Percentiles rank a stretch among this genome's conserved stretches.
Evolutionary conservation across 176 grass and related monocot species (phyloP).

Genomic region (Eleusine indica): DNA sequence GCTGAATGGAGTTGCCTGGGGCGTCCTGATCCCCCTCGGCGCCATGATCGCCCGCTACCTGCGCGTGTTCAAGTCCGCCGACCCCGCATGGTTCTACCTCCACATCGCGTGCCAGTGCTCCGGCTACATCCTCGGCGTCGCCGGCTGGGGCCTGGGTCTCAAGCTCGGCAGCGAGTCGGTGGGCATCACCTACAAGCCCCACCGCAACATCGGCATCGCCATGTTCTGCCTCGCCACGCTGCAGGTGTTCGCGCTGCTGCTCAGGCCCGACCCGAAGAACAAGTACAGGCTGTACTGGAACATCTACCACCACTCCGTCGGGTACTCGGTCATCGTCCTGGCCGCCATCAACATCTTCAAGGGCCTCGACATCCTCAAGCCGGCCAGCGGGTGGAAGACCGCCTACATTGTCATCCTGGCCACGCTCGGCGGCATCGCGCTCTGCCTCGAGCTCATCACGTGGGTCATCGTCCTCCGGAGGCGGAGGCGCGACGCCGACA

Average conservation of each 20-base stretch:
- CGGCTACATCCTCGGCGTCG: slow-evolving; percentile 79
- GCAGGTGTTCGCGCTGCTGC: slow-evolving; percentile 85
- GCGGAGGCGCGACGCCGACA: slow-evolving; percentile 36
- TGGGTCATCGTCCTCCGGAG: slow-evolving; percentile 69
- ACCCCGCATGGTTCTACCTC: slow-evolving; percentile 92
- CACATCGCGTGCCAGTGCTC: slow-evolving; percentile 86
- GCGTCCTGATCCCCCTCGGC: slow-evolving; percentile 76
- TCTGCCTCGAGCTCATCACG: slow-evolving; percentile 75
- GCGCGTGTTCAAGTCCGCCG: slow-evolving; percentile 72
- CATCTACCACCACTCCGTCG: slow-evolving; percentile 75
- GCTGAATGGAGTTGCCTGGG: slow-evolving; percentile 77
- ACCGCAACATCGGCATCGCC: slow-evolving; percentile 77
- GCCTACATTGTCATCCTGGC: slow-evolving; percentile 73
- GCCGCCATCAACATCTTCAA: slow-evolving; percentile 84
- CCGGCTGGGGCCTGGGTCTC: slow-evolving; percentile 85
- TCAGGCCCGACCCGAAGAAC: slow-evolving; percentile 88
- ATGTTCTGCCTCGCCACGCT: slow-evolving; percentile 85
- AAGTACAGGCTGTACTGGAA: slow-evolving; percentile 96
- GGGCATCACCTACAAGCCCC: slow-evolving; percentile 50
- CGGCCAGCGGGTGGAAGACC: slow-evolving; percentile 66
- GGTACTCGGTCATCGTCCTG: slow-evolving; percentile 71
- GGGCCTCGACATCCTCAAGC: slow-evolving; percentile 78
- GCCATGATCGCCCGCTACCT: slow-evolving; percentile 86
- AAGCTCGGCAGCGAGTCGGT: slow-evolving; percentile 91
- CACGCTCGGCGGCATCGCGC: slow-evolving; percentile 51